A percentile compares a stretch with the other conserved stretches of the same genome.
Evolutionary conservation across 139 green algal genomes (phyloP).

Genomic region (Coelastrella sp.): DNA sequence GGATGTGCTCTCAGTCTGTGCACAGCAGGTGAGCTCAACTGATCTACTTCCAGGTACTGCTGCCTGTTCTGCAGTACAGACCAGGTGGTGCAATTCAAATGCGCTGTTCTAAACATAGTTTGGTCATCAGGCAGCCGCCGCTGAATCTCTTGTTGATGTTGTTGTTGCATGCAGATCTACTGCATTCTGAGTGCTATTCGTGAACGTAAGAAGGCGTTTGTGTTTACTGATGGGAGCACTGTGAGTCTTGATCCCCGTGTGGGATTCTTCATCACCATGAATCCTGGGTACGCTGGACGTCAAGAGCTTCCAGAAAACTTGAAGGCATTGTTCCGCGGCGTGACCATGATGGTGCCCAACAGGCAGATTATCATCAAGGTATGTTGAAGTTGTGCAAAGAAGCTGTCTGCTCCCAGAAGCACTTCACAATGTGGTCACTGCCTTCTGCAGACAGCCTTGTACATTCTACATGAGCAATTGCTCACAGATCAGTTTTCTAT

Average conservation of each 20-base stretch:
- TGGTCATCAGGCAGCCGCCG: background rate
- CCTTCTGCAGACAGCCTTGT: too few species aligned
- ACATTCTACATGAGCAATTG: too few species aligned
- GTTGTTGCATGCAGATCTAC: conserved; percentile 76
- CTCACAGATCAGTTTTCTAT: too few species aligned
- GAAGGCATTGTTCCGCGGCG: conserved; percentile 96
- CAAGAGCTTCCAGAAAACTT: conserved; percentile 98
- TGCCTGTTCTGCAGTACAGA: too few species aligned
- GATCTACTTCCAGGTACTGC: too few species aligned
- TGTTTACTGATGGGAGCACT: conserved; percentile 93
- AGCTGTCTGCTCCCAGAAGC: too few species aligned
- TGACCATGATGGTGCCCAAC: conserved; percentile 99
- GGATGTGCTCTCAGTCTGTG: conserved; percentile 96
- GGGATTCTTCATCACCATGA: conserved; percentile 99
- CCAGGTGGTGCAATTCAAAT: background rate
- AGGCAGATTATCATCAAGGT: conserved; percentile 97
- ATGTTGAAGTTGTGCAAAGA: too few species aligned
- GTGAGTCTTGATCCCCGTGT: conserved; percentile 90
- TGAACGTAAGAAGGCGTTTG: conserved; percentile 91
- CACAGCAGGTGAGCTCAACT: conserved; percentile 88
- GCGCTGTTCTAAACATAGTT: background rate
- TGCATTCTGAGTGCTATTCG: conserved; percentile 93
- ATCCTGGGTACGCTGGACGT: conserved; percentile 82
- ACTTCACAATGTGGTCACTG: background rate
- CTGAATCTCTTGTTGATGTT: too few species aligned